These are phyloP conservation scores for Solanum neorickii DNA, from an alignment of 257 asterid genomes.

Conservation along the genomic window DNA sequence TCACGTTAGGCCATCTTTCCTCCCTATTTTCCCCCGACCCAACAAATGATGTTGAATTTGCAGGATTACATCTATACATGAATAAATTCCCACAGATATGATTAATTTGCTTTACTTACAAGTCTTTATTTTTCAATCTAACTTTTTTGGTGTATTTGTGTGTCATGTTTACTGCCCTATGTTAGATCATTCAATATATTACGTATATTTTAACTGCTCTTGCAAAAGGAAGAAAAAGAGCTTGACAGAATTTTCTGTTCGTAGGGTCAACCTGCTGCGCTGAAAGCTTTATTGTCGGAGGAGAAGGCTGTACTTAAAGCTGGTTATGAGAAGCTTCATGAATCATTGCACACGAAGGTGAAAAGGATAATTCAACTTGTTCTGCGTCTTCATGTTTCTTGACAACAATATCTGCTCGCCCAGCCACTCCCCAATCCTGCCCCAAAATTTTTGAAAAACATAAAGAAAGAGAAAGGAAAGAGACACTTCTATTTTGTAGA, in stretches of 20 bases:
- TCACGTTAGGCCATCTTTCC: not conserved
- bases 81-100: not conserved
- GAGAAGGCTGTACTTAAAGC: constrained; percentile 76
- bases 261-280: constrained; percentile 61
- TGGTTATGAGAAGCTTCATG: constrained; percentile 59
- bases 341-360: constrained; percentile 49
- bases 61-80: not conserved
- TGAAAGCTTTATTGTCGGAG: constrained; percentile 59
- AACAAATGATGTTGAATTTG: not conserved
- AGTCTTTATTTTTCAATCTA: not conserved
- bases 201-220: not conserved
- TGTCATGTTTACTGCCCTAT: not conserved
- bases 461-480: not conserved
- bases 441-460: not conserved
- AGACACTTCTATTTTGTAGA: not conserved
- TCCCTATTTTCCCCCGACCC: not conserved
- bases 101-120: not conserved
- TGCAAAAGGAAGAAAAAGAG: not conserved
- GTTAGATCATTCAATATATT: not conserved
- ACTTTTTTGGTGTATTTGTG: not conserved
- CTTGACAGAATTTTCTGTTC: not conserved
- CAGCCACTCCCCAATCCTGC: not conserved
- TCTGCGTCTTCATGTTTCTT: not conserved
- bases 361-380: not conserved
- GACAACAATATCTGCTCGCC: not conserved